Base-by-base conservation (phyloP, 2,329 filamentous ascomycete genomes). In the Hysterium pulicare region DNA sequence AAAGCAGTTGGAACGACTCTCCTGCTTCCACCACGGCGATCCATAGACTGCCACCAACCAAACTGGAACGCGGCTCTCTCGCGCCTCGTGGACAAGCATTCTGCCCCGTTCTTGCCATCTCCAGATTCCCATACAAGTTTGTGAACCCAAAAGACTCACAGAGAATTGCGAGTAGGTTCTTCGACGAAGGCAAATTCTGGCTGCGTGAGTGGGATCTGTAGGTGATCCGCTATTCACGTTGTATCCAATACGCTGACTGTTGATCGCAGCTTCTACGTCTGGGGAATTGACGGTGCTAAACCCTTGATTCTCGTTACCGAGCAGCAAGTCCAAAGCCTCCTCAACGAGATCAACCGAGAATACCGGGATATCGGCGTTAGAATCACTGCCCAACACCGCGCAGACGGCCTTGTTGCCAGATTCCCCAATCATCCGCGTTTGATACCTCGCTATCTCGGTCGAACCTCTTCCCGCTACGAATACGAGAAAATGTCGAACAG, bases 181-280 rank as follows among this genome's bases (percentile, higher is more conserved):
- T 87, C 53, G 71, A 78, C 24, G 57, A 61, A 3, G 76, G 68
- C 21, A 71, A 87, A 38, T 72, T 86, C 49, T 79, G 77, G 54
- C 66, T 71, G 2, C 75, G 80, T 45, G 58, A 71, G 9, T 95
- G 90, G 90, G 82, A 91, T 48, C 70, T 95, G 87, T 93, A 73
- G 75, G 83, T 74, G 7, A 17, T 32, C 24, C 38, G 20, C 17
- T 19, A 10, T 22, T 13, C 37, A 62, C n/a, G n/a, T n/a, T 55
- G 21, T 58, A 59, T 45, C 58, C 55, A 39, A 44, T 62, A 28
- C 23, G 46, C 47, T 37, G 51, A 40, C 15, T 31, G 10, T 26
- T 22, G 32, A 16, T 6, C 30, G 13, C 36, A 87, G 84, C 41
- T 89, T 84, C 64, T 90, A 86, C 61, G 58, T 89, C 26, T 74